phyloP scores from a whole-genome alignment of 2,329 filamentous ascomycete species.

The Truncatella angustata region DNA sequence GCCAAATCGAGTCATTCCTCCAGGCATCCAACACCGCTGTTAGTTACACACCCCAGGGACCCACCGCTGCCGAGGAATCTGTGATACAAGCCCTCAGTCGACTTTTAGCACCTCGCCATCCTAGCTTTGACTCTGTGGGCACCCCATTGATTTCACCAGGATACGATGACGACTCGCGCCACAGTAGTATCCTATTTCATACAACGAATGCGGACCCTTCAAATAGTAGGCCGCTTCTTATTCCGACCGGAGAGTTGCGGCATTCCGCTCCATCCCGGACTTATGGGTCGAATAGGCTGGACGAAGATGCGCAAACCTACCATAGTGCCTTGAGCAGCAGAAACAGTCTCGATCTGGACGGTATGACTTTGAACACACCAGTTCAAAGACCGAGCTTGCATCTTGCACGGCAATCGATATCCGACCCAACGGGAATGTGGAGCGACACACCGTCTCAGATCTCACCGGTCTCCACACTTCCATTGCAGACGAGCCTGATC shows the following conservation, averaged over 20 bases:
- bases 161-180: neutral
- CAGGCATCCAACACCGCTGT: slow-evolving; percentile 1
- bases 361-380: neutral
- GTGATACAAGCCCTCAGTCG: slow-evolving; percentile 12
- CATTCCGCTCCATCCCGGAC: neutral
- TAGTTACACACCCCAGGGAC: slow-evolving; percentile 9
- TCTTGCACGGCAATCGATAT: neutral
- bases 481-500: neutral
- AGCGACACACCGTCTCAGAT: neutral
- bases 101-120: slow-evolving; percentile 5
- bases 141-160: neutral
- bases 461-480: neutral
- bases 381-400: neutral
- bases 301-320: neutral
- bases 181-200: neutral
- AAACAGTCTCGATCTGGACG: neutral
- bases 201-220: neutral
- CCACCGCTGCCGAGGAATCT: neutral
- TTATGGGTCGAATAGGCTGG: neutral
- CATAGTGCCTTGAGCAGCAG: neutral
- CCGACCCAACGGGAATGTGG: slow-evolving; percentile 1
- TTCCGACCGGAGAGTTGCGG: neutral
- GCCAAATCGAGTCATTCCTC: slow-evolving; percentile 21
- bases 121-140: neutral
- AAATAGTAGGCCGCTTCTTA: neutral